Evolutionary conservation across 805 yeast genomes (phyloP).

Genomic region (Metschnikowia noctiluminum): DNA sequence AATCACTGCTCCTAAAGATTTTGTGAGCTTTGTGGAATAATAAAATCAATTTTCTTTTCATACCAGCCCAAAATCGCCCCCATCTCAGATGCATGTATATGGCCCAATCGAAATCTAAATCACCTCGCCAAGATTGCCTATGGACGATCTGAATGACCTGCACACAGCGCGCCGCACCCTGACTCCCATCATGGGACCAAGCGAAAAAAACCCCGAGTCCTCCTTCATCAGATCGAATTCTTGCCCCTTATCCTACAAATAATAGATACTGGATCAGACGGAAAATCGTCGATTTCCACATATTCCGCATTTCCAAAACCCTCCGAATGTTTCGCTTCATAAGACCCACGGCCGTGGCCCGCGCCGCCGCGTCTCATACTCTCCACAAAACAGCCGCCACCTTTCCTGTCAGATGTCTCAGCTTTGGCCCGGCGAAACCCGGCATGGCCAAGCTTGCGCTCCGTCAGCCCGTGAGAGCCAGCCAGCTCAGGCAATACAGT

Average conservation of each 20-base stretch:
- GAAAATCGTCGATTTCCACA: background rate
- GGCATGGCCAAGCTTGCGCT: conserved; percentile 1
- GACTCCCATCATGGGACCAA: background rate
- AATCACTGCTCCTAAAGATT: too few species aligned
- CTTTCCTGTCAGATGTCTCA: conserved; percentile 5
- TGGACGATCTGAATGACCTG: background rate
- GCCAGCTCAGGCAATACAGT: conserved; percentile 23
- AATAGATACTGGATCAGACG: too few species aligned
- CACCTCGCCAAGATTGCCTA: too few species aligned
- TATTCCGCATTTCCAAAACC: background rate
- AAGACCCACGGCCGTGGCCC: conserved; percentile 6
- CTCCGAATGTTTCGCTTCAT: conserved; percentile 7
- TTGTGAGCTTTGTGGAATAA: too few species aligned
- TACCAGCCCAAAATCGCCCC: too few species aligned
- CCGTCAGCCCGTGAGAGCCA: background rate
- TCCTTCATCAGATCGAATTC: background rate
- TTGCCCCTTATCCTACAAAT: background rate
- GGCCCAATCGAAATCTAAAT: too few species aligned
- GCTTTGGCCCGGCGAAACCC: conserved; percentile 6
- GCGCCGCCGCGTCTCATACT: conserved; percentile 3
- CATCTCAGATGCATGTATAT: too few species aligned
- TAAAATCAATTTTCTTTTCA: too few species aligned
- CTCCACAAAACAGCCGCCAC: conserved; percentile 3
- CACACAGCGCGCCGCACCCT: background rate
- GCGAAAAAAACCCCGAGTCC: background rate